Conservation (phyloP, 306 rosid genomes). For the Gynostemma pentaphyllum region DNA sequence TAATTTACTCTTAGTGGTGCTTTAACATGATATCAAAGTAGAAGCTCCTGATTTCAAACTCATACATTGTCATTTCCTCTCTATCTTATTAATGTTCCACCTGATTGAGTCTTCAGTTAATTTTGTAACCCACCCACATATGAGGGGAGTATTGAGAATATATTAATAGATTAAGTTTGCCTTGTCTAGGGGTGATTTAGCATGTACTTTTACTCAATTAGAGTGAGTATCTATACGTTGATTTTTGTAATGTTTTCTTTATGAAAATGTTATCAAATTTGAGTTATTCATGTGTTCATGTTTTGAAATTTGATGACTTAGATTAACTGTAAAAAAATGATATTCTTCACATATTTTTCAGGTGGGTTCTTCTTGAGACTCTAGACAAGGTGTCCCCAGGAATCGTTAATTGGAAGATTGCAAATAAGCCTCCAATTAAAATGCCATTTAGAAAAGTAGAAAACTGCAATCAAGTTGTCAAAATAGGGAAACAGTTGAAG, state of each 20-base stretch:
- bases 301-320: background rate
- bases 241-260: background rate
- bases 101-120: too few relatives aligned
- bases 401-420: constrained; percentile 87
- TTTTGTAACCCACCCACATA: too few relatives aligned
- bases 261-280: background rate
- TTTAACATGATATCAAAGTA: too few relatives aligned
- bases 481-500: constrained; percentile 79
- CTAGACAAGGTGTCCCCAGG: constrained; percentile 87
- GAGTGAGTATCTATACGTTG: background rate
- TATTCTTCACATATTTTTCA: constrained; percentile 17
- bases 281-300: background rate
- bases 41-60: too few relatives aligned
- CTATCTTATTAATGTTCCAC: too few relatives aligned
- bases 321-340: background rate
- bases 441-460: constrained; percentile 99
- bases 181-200: too few relatives aligned
- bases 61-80: too few relatives aligned
- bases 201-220: too few relatives aligned
- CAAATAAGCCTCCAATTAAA: constrained; percentile 92
- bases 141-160: too few relatives aligned
- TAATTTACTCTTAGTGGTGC: too few relatives aligned
- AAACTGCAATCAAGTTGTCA: constrained; percentile 92
- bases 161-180: too few relatives aligned
- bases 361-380: constrained; percentile 87